phyloP scores from a whole-genome alignment of 148 eudicot genomes.

The Heliamphora exappendiculata region DNA sequence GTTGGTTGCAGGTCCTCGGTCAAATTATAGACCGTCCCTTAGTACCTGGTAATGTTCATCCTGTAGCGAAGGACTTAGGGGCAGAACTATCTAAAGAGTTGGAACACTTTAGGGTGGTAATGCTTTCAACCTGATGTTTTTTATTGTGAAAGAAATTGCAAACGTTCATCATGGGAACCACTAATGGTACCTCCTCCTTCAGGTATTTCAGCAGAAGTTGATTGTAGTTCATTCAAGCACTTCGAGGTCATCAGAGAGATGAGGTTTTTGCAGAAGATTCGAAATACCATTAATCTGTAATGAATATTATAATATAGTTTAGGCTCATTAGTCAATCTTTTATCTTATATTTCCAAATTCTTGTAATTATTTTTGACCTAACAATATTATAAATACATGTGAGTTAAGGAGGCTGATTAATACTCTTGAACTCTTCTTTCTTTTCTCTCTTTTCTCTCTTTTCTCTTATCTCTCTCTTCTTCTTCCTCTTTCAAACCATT shows the following conservation, averaged over 20 bases:
- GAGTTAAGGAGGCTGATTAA: too few relatives aligned
- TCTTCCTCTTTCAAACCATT: neutral
- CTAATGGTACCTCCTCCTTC: constrained; percentile 7
- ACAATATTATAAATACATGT: neutral
- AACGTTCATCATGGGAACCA: neutral
- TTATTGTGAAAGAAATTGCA: constrained; percentile 5
- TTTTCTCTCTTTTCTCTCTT: too few relatives aligned
- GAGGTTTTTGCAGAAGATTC: neutral
- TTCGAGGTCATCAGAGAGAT: constrained; percentile 7
- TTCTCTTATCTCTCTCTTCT: neutral
- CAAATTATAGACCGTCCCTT: constrained; percentile 19
- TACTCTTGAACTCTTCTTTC: too few relatives aligned
- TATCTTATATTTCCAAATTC: neutral
- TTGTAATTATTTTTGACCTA: neutral
- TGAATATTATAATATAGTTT: neutral
- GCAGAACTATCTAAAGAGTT: constrained; percentile 38
- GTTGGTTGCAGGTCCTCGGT: constrained; percentile 28
- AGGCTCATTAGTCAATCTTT: neutral
- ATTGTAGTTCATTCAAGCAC: constrained; percentile 16
- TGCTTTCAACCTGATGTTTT: neutral
- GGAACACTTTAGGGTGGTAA: constrained; percentile 46
- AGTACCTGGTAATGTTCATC: constrained; percentile 13
- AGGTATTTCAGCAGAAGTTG: constrained; percentile 42
- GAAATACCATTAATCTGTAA: neutral
- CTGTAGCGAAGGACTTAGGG: constrained; percentile 20